phyloP scores from a whole-genome alignment of 352 stramenopile species.

The Pythium folliculosum region DNA sequence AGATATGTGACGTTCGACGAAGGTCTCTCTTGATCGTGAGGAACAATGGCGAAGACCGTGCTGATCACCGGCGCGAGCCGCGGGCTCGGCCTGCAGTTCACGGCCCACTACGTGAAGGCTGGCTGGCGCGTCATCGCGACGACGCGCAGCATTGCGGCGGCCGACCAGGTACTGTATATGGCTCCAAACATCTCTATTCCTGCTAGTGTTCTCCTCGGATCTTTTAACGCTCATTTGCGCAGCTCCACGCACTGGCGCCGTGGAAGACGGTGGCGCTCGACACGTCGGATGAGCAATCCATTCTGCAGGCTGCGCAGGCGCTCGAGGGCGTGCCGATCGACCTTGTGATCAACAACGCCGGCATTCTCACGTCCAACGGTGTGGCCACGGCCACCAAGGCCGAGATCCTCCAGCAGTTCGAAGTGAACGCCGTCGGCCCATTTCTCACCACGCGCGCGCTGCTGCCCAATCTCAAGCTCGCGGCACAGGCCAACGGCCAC shows the following conservation, averaged over 20 bases:
- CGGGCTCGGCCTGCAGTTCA: conserved; percentile 33
- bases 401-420: conserved; percentile 29
- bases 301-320: conserved; percentile 15
- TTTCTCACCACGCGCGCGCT: conserved; percentile 34
- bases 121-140: conserved; percentile 37
- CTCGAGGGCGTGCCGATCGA: conserved; percentile 31
- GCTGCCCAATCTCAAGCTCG: conserved; percentile 20
- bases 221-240: neutral
- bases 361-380: conserved; percentile 26
- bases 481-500: conserved; percentile 9
- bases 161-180: conserved; percentile 24
- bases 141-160: conserved; percentile 18
- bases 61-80: conserved; percentile 39
- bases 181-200: neutral
- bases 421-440: conserved; percentile 41
- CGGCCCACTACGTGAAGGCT: conserved; percentile 30
- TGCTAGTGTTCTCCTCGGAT: neutral
- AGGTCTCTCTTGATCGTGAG: neutral
- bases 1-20: neutral
- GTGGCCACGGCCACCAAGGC: conserved; percentile 24
- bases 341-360: conserved; percentile 46
- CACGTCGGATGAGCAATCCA: conserved; percentile 25
- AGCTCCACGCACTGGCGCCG: conserved; percentile 17
- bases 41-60: conserved; percentile 27
- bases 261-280: conserved; percentile 29